A percentile compares a stretch with the other conserved stretches of the same genome.
Evolutionary conservation across 2,329 filamentous ascomycete species (phyloP).

Genomic region (Botrytis aclada): DNA sequence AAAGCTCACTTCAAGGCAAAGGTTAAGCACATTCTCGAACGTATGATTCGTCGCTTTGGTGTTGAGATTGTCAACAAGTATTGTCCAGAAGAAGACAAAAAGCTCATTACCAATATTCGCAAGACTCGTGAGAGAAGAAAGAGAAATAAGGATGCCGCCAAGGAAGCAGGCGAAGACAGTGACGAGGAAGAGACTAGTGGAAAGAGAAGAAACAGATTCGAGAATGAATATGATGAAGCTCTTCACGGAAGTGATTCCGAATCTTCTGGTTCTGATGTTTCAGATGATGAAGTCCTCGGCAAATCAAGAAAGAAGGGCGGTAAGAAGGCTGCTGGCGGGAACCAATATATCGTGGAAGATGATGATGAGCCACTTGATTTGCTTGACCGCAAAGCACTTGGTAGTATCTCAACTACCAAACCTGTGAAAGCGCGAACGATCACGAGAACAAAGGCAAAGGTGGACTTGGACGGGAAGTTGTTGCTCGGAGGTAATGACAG

Average conservation of each 20-base stretch:
- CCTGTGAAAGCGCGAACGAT: constrained; percentile 61
- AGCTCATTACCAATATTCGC: constrained; percentile 89
- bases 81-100: constrained; percentile 82
- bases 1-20: constrained; percentile 96
- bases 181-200: constrained; percentile 54
- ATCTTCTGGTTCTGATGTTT: constrained; percentile 61
- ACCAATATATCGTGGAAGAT: constrained; percentile 88
- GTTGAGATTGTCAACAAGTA: constrained; percentile 74
- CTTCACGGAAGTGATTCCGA: constrained; percentile 61
- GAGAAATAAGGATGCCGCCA: constrained; percentile 74
- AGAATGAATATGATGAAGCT: constrained; percentile 94
- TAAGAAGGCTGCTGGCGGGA: constrained; percentile 53
- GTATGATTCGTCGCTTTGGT: constrained; percentile 89
- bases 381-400: constrained; percentile 81
- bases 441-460: constrained; percentile 57
- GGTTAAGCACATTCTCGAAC: constrained; percentile 96
- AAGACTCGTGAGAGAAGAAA: constrained; percentile 91
- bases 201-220: constrained; percentile 63
- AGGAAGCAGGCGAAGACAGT: constrained; percentile 54
- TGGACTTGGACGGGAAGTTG: constrained; percentile 76
- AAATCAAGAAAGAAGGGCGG: constrained; percentile 44
- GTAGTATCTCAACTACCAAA: constrained; percentile 89
- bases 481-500: constrained; percentile 61
- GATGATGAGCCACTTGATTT: constrained; percentile 94
- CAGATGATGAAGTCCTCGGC: constrained; percentile 56